Evolutionary conservation across 179 eudicot genomes (phyloP).

Genomic region (Monotropa hypopitys): DNA sequence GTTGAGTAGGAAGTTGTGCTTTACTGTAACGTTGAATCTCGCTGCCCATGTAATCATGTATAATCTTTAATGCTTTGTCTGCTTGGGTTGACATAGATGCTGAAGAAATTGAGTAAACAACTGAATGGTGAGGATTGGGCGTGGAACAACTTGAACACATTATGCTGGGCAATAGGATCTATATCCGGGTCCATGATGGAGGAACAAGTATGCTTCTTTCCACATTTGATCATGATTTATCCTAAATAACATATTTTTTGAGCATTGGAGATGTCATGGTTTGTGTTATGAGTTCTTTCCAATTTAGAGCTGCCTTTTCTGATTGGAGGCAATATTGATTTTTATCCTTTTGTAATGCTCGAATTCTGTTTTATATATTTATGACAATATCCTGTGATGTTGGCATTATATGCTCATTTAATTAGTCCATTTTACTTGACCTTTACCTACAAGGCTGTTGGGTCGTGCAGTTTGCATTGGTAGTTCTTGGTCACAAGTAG

Average conservation of each 20-base stretch:
- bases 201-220: constrained; percentile 57
- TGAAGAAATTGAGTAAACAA: constrained; percentile 72
- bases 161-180: constrained; percentile 99
- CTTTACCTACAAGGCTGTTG: background rate
- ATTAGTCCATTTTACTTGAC: background rate
- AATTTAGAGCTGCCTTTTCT: background rate
- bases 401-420: background rate
- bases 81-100: constrained; percentile 44
- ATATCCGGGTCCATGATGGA: constrained; percentile 99
- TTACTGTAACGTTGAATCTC: background rate
- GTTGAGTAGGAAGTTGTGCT: background rate
- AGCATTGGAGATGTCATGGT: background rate
- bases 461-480: background rate
- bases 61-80: background rate
- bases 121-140: constrained; percentile 96
- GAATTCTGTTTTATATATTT: background rate
- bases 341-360: background rate
- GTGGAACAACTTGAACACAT: constrained; percentile 94
- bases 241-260: background rate
- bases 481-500: background rate
- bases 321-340: background rate
- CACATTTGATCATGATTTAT: background rate
- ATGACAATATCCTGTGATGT: background rate
- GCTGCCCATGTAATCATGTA: background rate
- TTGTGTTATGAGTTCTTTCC: background rate